These are phyloP conservation scores for Penicillium cosmopolitanum DNA, from an alignment of 495 filamentous ascomycete genomes.

Conservation along the genomic window DNA sequence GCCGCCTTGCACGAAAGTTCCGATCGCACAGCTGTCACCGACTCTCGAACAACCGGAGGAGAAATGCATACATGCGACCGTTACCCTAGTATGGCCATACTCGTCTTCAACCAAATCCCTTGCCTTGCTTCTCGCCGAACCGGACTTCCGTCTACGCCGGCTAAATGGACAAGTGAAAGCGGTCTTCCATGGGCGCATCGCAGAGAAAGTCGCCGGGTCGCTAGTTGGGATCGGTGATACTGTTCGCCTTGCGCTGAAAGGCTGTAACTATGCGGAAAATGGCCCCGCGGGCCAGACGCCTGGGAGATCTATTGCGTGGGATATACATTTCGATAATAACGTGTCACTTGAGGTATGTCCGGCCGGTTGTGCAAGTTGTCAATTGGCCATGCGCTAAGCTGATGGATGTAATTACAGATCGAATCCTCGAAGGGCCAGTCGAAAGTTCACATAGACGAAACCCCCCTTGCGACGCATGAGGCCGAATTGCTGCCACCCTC, in stretches of 20 bases:
- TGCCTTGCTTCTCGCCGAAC: conserved; percentile 80
- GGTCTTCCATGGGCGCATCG: conserved; percentile 72
- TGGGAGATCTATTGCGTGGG: conserved; percentile 74
- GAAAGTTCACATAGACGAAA: conserved; percentile 52
- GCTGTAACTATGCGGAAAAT: conserved; percentile 61
- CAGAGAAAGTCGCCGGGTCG: conserved; percentile 65
- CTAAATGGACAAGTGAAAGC: conserved; percentile 82
- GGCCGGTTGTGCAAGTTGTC: background rate
- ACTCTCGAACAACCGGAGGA: conserved; percentile 33
- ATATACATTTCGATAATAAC: conserved; percentile 62
- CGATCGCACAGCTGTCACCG: conserved; percentile 74
- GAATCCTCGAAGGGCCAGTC: conserved; percentile 34
- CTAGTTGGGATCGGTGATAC: conserved; percentile 77
- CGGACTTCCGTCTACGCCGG: conserved; percentile 81
- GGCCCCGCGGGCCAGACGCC: conserved; percentile 55
- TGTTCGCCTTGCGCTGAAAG: conserved; percentile 68
- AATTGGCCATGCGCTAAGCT: conserved; percentile 7
- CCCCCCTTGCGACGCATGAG: conserved; percentile 28
- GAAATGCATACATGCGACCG: conserved; percentile 62
- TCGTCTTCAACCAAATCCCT: conserved; percentile 71
- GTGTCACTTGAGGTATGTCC: conserved; percentile 61
- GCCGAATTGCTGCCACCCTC: conserved; percentile 26
- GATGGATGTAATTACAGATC: conserved; percentile 29
- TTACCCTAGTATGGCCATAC: conserved; percentile 91
- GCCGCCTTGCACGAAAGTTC: conserved; percentile 42